phyloP scores from a whole-genome alignment of 1,284 basidiomycete species.

The Malassezia furfur region DNA sequence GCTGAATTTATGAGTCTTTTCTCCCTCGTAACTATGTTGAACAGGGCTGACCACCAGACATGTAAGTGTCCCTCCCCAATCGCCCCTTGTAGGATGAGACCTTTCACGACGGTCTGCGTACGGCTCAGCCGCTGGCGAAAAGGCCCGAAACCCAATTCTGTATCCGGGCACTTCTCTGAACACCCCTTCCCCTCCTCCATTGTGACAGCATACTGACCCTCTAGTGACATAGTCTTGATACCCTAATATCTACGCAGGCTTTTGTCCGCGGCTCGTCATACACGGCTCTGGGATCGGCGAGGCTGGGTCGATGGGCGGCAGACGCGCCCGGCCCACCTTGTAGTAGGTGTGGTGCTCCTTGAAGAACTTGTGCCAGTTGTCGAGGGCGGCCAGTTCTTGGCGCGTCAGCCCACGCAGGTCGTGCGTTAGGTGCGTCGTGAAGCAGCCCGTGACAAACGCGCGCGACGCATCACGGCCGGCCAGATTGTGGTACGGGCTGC shows the following conservation, averaged over 20 bases:
- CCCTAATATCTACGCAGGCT: constrained; percentile 9
- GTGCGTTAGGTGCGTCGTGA: constrained; percentile 40
- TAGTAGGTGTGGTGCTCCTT: constrained; percentile 31
- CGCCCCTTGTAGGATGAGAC: constrained; percentile 20
- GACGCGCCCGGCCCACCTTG: constrained; percentile 30
- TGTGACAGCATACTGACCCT: neutral
- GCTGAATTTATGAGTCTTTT: constrained; percentile 34
- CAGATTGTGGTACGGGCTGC: constrained; percentile 41
- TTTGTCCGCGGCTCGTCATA: constrained; percentile 17
- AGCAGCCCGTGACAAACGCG: constrained; percentile 46
- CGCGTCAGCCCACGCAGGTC: constrained; percentile 39
- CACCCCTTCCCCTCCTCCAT: neutral
- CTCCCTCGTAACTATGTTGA: neutral
- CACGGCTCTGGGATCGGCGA: constrained; percentile 33
- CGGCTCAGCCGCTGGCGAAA: constrained; percentile 30
- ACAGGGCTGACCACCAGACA: neutral
- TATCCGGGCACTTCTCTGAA: constrained; percentile 23
- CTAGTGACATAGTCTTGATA: constrained; percentile 1
- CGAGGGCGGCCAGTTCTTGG: constrained; percentile 25
- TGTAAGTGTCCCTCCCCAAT: neutral
- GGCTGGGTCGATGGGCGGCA: constrained; percentile 28
- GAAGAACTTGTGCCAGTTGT: constrained; percentile 38
- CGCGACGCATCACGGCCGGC: constrained; percentile 41
- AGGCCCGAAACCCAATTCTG: constrained; percentile 39
- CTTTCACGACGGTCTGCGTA: constrained; percentile 45